Evolutionary conservation across 768 basidiomycete genomes (phyloP).

Genomic region (Lyophyllum atratum): DNA sequence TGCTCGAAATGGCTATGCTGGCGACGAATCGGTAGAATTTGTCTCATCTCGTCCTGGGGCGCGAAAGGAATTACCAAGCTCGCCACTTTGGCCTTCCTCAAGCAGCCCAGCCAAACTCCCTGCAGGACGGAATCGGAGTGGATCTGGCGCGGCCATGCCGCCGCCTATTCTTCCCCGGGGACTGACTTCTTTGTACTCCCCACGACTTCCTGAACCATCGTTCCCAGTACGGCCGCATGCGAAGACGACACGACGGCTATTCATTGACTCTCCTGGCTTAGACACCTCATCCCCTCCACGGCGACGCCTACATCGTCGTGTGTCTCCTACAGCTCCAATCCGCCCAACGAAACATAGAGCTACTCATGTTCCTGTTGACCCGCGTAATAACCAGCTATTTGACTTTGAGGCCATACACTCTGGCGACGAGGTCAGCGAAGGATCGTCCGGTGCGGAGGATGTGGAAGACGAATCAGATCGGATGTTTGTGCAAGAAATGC

Average conservation of each 20-base stretch:
- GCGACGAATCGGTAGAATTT: constrained; percentile 23
- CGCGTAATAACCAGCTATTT: constrained; percentile 42
- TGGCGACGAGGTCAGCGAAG: constrained; percentile 74
- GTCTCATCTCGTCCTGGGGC: constrained; percentile 6
- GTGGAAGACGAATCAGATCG: constrained; percentile 71
- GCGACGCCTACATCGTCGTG: constrained; percentile 37
- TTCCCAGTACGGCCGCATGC: constrained; percentile 26
- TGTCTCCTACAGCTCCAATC: constrained; percentile 30
- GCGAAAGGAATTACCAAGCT: constrained; percentile 1
- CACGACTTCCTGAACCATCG: constrained; percentile 25
- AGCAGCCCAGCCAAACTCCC: constrained; percentile 15
- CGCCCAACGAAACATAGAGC: constrained; percentile 5
- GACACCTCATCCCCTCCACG: constrained; percentile 33
- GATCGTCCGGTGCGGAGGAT: constrained; percentile 55
- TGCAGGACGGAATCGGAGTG: constrained; percentile 3
- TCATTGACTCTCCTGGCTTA: constrained; percentile 25
- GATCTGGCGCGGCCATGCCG: constrained; percentile 22
- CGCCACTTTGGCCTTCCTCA: constrained; percentile 11
- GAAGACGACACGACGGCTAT: constrained; percentile 22
- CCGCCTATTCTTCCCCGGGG: constrained; percentile 27
- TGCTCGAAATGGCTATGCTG: background rate
- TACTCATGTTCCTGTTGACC: background rate
- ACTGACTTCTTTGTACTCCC: constrained; percentile 14
- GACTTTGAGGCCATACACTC: constrained; percentile 79
- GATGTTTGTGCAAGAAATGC: constrained; percentile 62